Base-by-base conservation (phyloP, 257 asterid species). In the Henckelia pumila region DNA sequence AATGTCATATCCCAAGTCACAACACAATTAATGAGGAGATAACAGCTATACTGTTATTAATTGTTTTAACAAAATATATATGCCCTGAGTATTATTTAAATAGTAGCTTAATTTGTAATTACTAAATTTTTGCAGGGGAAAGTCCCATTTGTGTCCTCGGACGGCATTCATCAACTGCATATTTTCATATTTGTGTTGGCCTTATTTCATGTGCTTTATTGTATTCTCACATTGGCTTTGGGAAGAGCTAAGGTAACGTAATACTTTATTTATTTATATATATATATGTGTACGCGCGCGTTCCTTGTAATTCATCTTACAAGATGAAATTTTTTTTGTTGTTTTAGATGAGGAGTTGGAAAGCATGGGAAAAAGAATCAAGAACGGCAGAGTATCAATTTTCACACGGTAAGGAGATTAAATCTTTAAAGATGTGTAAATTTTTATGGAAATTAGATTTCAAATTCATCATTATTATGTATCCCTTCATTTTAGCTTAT, bases 121-220 rank as follows among this genome's bases (percentile, higher is more conserved):
- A 17, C 11, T 37, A 28, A 32, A 25, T 22, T 5, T 67, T 66
- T 75, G 49, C 89, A 91, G 97, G 96, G 88, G 3, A 71, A 83
- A 74, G 95, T 88, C 0, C 77, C 95, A 0, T 82, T 91, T 76
- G 78, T 91, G 33, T 88, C 97, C 6, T 21, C 89, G 0, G 92
- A 91, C 57, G 92, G 93, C 0, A 83, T 92, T 50, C 91, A 89
- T 73, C 96, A 92, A 76, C 81, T 92, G 8, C 95, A 92, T 56
- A 87, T 87, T 21, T 92, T 92, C 82, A 89, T 92, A 66, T 92
- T 92, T 32, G 92, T 82, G 14, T 71, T 92, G 85, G 98, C 98
- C 7, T 59, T 88, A 61, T 88, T 77, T 57, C 97, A 91, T 33
- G 88, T 91, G 56, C 84, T 91, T 11, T 86, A 86, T 16, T 91